A percentile compares a stretch with the other conserved stretches of the same genome.
Evolutionary conservation across 768 basidiomycete genomes (phyloP).

Genomic region (Brasilioporus rufonigricans): DNA sequence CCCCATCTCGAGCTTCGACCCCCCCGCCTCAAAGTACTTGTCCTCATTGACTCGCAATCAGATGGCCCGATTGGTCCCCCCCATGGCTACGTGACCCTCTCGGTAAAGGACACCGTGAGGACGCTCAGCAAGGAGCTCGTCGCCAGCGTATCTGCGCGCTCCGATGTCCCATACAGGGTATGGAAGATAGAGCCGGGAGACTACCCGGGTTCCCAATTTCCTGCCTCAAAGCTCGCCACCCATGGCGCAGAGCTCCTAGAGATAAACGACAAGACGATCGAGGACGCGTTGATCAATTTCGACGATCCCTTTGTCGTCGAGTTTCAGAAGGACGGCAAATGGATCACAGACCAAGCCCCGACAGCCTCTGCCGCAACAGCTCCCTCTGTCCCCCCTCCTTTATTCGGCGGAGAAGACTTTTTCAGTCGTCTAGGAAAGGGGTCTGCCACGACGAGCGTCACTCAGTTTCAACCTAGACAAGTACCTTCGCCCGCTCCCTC

Average conservation of each 20-base stretch:
- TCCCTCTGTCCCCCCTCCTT: slow-evolving; percentile 38
- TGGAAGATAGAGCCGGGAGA: slow-evolving; percentile 56
- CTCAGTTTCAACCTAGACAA: slow-evolving; percentile 24
- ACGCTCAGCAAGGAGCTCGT: slow-evolving; percentile 42
- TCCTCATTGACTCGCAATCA: slow-evolving; percentile 33
- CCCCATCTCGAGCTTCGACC: slow-evolving; percentile 71
- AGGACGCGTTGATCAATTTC: slow-evolving; percentile 54
- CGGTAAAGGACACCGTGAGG: slow-evolving; percentile 49
- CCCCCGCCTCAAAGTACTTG: slow-evolving; percentile 57
- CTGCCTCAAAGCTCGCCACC: slow-evolving; percentile 23
- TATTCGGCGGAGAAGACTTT: slow-evolving; percentile 58
- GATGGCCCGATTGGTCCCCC: slow-evolving; percentile 29
- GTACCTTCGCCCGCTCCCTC: slow-evolving; percentile 22
- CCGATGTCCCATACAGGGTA: slow-evolving; percentile 48
- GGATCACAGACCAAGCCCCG: slow-evolving; percentile 48
- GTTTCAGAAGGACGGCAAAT: slow-evolving; percentile 54
- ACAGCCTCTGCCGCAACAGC: slow-evolving; percentile 5
- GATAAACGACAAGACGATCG: slow-evolving; percentile 46
- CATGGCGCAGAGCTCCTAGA: slow-evolving; percentile 42
- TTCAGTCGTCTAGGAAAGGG: slow-evolving; percentile 44
- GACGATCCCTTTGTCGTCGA: slow-evolving; percentile 81
- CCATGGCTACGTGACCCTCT: slow-evolving; percentile 43
- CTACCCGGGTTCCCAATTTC: slow-evolving; percentile 29
- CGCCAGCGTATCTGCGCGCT: slow-evolving; percentile 33
- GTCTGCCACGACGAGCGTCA: slow-evolving; percentile 20